Evolutionary conservation across 2,329 filamentous ascomycete genomes (phyloP).

Genomic region (Dothistroma pini): DNA sequence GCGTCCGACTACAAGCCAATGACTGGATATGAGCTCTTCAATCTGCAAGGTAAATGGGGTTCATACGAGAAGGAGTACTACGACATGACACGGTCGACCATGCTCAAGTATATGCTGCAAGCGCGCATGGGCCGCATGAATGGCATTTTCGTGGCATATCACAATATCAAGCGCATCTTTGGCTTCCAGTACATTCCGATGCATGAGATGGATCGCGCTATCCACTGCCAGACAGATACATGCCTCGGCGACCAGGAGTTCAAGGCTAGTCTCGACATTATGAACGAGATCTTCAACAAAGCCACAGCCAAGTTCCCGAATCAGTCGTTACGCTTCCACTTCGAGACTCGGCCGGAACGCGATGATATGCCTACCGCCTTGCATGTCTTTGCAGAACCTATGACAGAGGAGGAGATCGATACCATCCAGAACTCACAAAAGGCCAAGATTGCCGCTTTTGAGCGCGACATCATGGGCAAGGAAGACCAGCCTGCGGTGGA

Average conservation of each 20-base stretch:
- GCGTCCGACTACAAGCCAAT: conserved; percentile 67
- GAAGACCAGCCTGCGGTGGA: background rate
- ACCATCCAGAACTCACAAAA: conserved; percentile 67
- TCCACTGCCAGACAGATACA: conserved; percentile 73
- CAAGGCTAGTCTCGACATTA: conserved; percentile 69
- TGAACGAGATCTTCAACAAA: conserved; percentile 75
- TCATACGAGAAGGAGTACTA: conserved; percentile 95
- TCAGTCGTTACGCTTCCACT: conserved; percentile 38
- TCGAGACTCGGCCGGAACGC: conserved; percentile 46
- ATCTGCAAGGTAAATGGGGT: conserved; percentile 72
- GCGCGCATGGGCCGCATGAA: conserved; percentile 98
- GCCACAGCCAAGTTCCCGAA: conserved; percentile 73
- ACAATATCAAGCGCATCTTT: conserved; percentile 93
- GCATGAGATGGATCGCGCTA: conserved; percentile 78
- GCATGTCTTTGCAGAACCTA: conserved; percentile 87
- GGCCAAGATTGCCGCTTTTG: conserved; percentile 64
- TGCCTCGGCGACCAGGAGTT: conserved; percentile 80
- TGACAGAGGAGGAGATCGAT: conserved; percentile 67
- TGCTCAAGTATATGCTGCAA: conserved; percentile 95
- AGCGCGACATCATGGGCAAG: conserved; percentile 46
- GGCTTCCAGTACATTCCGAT: conserved; percentile 93
- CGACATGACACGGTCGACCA: conserved; percentile 92
- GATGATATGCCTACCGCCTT: conserved; percentile 56
- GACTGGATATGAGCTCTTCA: conserved; percentile 80
- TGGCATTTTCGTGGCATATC: conserved; percentile 93